phyloP scores from a whole-genome alignment of 2,329 filamentous ascomycete species.

The Chaetomium globosum region DNA sequence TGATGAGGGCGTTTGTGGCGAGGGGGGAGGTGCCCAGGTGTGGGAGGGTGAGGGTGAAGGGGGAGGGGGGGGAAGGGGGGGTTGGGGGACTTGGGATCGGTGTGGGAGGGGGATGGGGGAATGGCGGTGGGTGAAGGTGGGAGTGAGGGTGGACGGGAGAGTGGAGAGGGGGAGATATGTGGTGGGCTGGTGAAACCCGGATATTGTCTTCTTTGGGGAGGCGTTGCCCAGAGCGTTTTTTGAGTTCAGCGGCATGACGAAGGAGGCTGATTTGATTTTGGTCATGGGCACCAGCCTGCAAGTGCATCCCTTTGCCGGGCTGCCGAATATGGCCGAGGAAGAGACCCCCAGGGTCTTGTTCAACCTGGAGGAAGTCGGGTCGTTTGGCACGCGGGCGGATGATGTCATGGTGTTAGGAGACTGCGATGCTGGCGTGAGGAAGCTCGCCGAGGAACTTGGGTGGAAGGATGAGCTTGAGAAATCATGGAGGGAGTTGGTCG shows the following conservation, averaged over 20 bases:
- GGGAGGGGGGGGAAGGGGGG: background rate
- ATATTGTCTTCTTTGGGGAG: conserved; percentile 92
- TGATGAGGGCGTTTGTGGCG: conserved; percentile 71
- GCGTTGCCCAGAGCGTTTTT: conserved; percentile 65
- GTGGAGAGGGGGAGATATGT: conserved; percentile 50
- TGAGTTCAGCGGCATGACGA: conserved; percentile 55
- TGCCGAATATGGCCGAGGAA: conserved; percentile 67
- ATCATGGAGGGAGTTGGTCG: conserved; percentile 70
- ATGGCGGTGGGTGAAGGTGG: background rate
- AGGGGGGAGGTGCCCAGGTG: conserved; percentile 73
- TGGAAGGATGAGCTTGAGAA: conserved; percentile 83
- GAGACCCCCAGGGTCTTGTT: conserved; percentile 77
- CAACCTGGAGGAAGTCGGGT: conserved; percentile 82
- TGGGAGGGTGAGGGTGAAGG: conserved; percentile 40
- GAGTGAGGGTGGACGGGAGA: background rate
- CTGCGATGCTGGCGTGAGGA: conserved; percentile 79
- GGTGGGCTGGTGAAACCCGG: conserved; percentile 85
- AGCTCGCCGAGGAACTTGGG: conserved; percentile 76
- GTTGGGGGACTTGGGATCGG: background rate
- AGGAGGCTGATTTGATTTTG: conserved; percentile 62
- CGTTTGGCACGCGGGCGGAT: conserved; percentile 73
- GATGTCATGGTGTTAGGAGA: conserved; percentile 83
- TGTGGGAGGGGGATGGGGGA: background rate
- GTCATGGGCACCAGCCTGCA: conserved; percentile 86
- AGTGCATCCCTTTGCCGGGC: conserved; percentile 84